Evolutionary conservation across 129 eudicot genomes (phyloP).

Genomic region (Flaveria bidentis): DNA sequence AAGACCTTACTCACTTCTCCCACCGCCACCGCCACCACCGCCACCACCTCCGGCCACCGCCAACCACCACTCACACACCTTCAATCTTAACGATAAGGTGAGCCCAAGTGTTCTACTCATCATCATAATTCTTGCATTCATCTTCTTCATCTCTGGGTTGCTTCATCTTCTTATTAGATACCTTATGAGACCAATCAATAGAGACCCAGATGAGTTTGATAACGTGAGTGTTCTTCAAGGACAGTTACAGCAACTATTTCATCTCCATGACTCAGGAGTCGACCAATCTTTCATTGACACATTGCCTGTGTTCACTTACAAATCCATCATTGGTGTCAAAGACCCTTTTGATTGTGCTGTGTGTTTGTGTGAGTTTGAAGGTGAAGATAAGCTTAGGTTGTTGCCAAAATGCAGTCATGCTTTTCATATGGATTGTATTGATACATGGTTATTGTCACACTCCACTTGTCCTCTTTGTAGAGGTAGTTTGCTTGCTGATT

Average conservation of each 20-base stretch:
- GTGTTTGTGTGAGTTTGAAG: slow-evolving; percentile 82
- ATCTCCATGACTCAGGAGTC: slow-evolving; percentile 82
- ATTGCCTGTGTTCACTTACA: slow-evolving; percentile 73
- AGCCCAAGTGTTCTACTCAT: slow-evolving; percentile 70
- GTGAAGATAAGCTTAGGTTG: slow-evolving; percentile 69
- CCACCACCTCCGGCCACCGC: slow-evolving; percentile 29
- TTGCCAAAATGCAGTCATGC: slow-evolving; percentile 92
- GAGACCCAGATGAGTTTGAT: slow-evolving; percentile 65
- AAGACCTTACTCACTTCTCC: slow-evolving; percentile 23
- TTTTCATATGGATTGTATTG: slow-evolving; percentile 88
- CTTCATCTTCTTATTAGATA: slow-evolving; percentile 78
- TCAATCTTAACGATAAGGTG: slow-evolving; percentile 58
- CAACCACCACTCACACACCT: slow-evolving; percentile 31
- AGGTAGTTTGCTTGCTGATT: slow-evolving; percentile 55
- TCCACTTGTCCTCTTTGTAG: slow-evolving; percentile 97
- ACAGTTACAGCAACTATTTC: slow-evolving; percentile 78
- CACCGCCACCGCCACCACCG: slow-evolving; percentile 33
- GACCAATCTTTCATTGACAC: slow-evolving; percentile 86
- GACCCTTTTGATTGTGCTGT: slow-evolving; percentile 96
- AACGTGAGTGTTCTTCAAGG: slow-evolving; percentile 75
- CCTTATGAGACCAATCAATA: slow-evolving; percentile 47
- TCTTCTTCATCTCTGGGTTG: slow-evolving; percentile 71
- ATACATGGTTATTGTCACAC: slow-evolving; percentile 86
- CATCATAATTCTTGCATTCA: slow-evolving; percentile 66
- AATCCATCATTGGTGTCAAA: slow-evolving; percentile 33